Percentiles rank a stretch among this genome's conserved stretches.
Conservation (phyloP, 352 stramenopile genomes). For the Globisporangium yorkense region DNA sequence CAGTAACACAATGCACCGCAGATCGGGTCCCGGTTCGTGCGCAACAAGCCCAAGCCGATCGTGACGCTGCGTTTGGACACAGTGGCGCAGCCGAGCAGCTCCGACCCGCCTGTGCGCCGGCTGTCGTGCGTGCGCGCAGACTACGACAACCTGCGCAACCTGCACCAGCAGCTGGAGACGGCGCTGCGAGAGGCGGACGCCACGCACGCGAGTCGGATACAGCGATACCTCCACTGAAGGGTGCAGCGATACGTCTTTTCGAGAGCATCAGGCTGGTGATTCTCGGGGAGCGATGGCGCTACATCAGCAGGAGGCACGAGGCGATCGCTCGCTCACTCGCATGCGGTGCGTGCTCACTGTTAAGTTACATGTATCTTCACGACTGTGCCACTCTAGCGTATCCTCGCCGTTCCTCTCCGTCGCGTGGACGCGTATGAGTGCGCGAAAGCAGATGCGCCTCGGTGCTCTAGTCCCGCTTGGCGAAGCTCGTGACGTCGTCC, state of each 20-base stretch:
- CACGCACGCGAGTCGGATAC: constrained; percentile 63
- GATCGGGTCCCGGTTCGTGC: constrained; percentile 56
- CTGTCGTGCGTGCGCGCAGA: constrained; percentile 54
- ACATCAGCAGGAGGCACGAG: no score
- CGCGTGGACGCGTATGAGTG: not conserved
- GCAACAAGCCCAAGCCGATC: constrained; percentile 57
- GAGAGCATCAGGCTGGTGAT: not conserved
- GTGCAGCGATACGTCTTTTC: no score
- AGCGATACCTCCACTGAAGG: constrained; percentile 56
- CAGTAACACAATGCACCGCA: constrained; percentile 8
- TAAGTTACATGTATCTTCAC: not conserved
- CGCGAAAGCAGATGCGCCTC: not conserved
- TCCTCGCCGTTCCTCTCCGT: no score
- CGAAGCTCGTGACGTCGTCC: constrained; percentile 74
- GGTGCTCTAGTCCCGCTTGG: constrained; percentile 26
- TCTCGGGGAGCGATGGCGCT: no score
- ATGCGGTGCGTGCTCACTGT: not conserved
- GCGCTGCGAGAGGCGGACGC: constrained; percentile 68
- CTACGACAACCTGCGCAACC: constrained; percentile 52
- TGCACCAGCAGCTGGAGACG: constrained; percentile 59
- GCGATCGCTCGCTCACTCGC: no score
- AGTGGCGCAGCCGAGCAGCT: constrained; percentile 12
- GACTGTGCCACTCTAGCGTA: no score
- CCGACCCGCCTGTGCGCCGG: constrained; percentile 17
- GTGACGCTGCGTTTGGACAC: constrained; percentile 67